Evolutionary conservation across 1,139 yeast genomes (phyloP), one percentile per base, ranked within the genome.

Genomic region (Candida freyschussii): DNA sequence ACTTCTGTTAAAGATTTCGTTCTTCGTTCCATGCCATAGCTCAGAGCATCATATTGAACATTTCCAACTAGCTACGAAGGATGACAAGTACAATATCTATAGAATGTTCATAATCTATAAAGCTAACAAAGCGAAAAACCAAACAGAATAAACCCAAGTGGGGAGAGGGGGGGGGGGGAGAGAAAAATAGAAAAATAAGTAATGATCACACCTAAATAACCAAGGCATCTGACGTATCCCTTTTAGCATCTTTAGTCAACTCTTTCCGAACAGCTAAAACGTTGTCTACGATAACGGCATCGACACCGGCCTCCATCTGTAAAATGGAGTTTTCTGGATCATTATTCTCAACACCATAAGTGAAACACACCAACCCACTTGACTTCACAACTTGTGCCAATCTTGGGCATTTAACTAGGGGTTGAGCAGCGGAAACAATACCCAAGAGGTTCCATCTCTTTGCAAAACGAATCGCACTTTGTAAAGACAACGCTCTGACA

Each of bases 231-330:
- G 26, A 17, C 9, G 19, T 17, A 4, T 21, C 32, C 21, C 26
- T 28, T 22, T 37, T 24, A 5, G 43, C 47, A 5, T 44, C 44
- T 22, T 53, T 57, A 7, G 62, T 59, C 45, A 89, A 67, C 6
- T 89, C 96, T 49, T 82, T 83, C 53, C 96, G 71, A 11, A 89
- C 95, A 0, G 96, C 96, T 54, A 89, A 67, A 4, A 91, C 97
- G 41, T 87, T 81, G 58, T 91, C 97, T 5, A 86, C 97, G 61
- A 91, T 91, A 14, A 91, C 97, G 0, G 98, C 98, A 64, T 91
- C 97, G 7, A 91, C 96, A 11, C 97, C 97, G 9, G 94, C 91
- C 45, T 75, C 77, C 80, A 91, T 82, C 57, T 91, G 96, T 40
- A 83, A 65, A 47, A 78, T 78, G 21, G 95, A 91, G 45, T 80